Evolutionary conservation across 2,329 filamentous ascomycete species (phyloP).

Genomic region (Alternaria ethzedia): DNA sequence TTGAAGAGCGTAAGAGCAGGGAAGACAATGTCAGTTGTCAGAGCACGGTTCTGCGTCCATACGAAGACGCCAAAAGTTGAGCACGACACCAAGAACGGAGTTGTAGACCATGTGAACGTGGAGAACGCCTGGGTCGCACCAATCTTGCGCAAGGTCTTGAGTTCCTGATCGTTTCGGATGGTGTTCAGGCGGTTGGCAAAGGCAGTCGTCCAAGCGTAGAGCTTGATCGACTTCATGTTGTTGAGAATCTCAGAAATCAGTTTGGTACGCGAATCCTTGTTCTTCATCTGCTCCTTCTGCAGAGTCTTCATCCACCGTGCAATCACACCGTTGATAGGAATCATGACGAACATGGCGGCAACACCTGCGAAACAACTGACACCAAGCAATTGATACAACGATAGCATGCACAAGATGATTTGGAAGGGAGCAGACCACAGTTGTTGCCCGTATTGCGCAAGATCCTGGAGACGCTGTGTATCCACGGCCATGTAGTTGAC

Average conservation of each 20-base stretch:
- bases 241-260: constrained; percentile 97
- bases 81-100: constrained; percentile 96
- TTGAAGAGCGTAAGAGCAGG: constrained; percentile 94
- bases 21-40: constrained; percentile 96
- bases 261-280: constrained; percentile 92
- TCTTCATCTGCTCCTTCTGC: constrained; percentile 98
- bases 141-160: constrained; percentile 95
- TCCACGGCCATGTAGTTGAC: constrained; percentile 99
- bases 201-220: constrained; percentile 95
- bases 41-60: constrained; percentile 76
- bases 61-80: constrained; percentile 96
- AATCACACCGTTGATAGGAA: constrained; percentile 92
- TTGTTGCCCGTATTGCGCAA: constrained; percentile 94
- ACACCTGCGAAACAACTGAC: constrained; percentile 95
- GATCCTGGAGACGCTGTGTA: constrained; percentile 90
- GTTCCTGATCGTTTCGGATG: constrained; percentile 92
- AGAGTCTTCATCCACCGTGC: constrained; percentile 91
- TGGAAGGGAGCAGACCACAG: constrained; percentile 97
- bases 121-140: constrained; percentile 92
- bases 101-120: constrained; percentile 98
- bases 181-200: constrained; percentile 98
- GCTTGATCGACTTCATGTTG: constrained; percentile 99
- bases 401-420: constrained; percentile 93
- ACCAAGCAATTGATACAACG: constrained; percentile 92
- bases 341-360: constrained; percentile 95